Evolutionary conservation across 805 yeast genomes (phyloP).

Genomic region (Candida nitratophila): DNA sequence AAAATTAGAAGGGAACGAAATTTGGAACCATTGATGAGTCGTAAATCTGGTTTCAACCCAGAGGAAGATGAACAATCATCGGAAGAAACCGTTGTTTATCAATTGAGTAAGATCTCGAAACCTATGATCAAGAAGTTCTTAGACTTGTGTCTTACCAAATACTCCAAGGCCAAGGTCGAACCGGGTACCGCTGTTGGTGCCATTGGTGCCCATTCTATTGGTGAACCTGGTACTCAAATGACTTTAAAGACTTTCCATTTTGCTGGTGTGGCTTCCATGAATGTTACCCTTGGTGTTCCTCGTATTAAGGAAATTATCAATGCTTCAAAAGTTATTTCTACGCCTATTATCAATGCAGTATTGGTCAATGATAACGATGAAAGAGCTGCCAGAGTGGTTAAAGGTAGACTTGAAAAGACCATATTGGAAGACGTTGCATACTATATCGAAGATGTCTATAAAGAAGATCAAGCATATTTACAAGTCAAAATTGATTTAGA

Average conservation of each 20-base stretch:
- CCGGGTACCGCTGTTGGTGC: conserved; percentile 99
- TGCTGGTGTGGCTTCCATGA: conserved; percentile 99
- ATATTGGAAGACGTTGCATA: conserved; percentile 76
- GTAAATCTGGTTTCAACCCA: background rate
- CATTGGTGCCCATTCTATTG: conserved; percentile 97
- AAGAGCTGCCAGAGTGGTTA: conserved; percentile 96
- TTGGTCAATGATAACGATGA: conserved; percentile 91
- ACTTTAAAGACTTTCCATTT: conserved; percentile 73
- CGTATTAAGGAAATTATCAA: conserved; percentile 98
- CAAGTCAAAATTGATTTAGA: conserved; percentile 75
- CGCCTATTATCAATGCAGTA: conserved; percentile 94
- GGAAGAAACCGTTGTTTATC: conserved; percentile 46
- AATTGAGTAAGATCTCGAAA: conserved; percentile 60
- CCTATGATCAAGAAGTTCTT: conserved; percentile 58
- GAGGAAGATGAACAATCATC: background rate
- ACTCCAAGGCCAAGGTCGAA: conserved; percentile 85
- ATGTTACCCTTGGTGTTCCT: conserved; percentile 97
- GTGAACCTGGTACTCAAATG: conserved; percentile 99
- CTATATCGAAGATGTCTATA: conserved; percentile 91
- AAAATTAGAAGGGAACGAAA: conserved; percentile 47
- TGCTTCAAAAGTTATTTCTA: conserved; percentile 90
- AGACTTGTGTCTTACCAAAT: conserved; percentile 71
- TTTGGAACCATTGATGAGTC: conserved; percentile 17
- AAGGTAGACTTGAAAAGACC: conserved; percentile 95
- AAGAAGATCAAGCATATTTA: conserved; percentile 67